phyloP scores from a whole-genome alignment of 2,329 filamentous ascomycete species.

The Fusarium drepaniforme region DNA sequence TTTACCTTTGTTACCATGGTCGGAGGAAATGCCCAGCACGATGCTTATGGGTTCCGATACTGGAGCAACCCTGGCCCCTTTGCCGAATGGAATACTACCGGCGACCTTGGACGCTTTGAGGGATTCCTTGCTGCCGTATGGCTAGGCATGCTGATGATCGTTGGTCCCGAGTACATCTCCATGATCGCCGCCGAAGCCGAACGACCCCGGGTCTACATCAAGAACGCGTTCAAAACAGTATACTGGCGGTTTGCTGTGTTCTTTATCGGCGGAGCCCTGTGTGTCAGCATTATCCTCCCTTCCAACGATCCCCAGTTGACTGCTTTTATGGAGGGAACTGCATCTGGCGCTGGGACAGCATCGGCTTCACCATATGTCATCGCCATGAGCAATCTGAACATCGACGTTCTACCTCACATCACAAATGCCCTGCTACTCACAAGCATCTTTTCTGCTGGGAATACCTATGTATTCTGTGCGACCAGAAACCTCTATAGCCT shows the following conservation, averaged over 20 bases:
- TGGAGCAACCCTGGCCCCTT: not conserved
- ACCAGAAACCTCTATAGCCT: not conserved
- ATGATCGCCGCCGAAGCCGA: not conserved
- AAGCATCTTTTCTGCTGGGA: not conserved
- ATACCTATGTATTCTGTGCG: not conserved
- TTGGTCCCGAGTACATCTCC: not conserved
- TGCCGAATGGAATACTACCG: not conserved
- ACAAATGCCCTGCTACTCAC: not conserved
- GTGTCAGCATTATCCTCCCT: not conserved
- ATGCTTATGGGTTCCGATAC: conserved; percentile 62
- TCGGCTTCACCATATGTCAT: not conserved
- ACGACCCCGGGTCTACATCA: not conserved
- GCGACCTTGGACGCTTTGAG: not conserved
- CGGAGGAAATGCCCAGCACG: conserved; percentile 75
- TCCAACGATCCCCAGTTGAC: not conserved
- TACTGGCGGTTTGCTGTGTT: not conserved
- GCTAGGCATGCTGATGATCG: not conserved
- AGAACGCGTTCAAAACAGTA: not conserved
- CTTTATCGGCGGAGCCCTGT: not conserved
- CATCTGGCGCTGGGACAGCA: not conserved
- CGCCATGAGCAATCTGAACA: not conserved
- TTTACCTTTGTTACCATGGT: conserved; percentile 83
- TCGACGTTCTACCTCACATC: not conserved
- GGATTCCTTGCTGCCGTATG: not conserved
- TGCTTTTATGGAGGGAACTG: not conserved